Base-by-base conservation (phyloP, 2,329 filamentous ascomycete species). In the Phialophora expanda region DNA sequence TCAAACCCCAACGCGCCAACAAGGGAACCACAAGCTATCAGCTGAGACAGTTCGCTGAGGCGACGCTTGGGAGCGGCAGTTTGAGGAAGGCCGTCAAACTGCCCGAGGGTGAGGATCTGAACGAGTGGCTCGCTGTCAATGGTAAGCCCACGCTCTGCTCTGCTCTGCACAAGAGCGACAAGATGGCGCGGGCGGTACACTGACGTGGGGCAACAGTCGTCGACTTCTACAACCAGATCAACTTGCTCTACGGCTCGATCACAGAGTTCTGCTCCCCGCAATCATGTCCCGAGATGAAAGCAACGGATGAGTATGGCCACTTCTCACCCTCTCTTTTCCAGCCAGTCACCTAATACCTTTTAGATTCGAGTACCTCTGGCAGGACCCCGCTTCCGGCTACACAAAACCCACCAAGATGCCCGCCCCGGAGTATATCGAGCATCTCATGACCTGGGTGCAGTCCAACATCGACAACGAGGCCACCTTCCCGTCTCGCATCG, bases 211-310 rank as follows among this genome's bases (percentile, higher is more conserved):
- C n/a, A 58, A 61, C 72, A 97, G 93, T 99, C 83, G 95, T 99
- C 82, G 95, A 99, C 81, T 99, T 99, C 81, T 99, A 99, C 87
- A 99, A 99, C 83, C 95, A 99, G 81, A 96, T 99, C 84, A 99
- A 99, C 81, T 86, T 99, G 41, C 89, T 99, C 66, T 99, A 99
- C 78, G 96, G 96, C 66, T 95, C 95, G 71, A 99, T 99, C 77
- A 99, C 95, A 66, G 95, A 99, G 77, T 99, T 99, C 81, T 99
- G 95, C 84, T 98, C 95, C 28, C 94, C 95, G 34, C 90, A 95
- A 77, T 93, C 93, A 70, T 99, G 95, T 78, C 95, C 95, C 0
- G 95, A 98, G 82, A 99, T 99, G 95, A 99, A 99, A 81, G 95
- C 95, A n/a, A 99, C 95, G 9, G 96, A 99, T 81, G 95, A 99